phyloP scores from a whole-genome alignment of 768 basidiomycete genomes.

The Kwoniella botswanensis region DNA sequence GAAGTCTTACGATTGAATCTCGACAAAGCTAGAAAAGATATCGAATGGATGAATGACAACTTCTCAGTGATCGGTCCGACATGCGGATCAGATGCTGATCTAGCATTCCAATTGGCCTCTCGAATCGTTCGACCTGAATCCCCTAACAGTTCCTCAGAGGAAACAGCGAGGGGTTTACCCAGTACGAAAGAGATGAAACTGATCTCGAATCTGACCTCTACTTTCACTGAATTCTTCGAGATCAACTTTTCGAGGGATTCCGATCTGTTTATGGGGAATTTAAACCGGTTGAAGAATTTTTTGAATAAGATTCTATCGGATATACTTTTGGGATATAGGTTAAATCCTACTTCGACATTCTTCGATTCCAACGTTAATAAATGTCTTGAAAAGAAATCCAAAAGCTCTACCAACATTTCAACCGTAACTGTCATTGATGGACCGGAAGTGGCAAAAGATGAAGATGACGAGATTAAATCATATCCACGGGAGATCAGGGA shows the following conservation, averaged over 20 bases:
- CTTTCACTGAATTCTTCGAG: constrained; percentile 13
- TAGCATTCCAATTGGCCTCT: constrained; percentile 36
- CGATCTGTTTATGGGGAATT: constrained; percentile 3
- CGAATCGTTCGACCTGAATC: constrained; percentile 20
- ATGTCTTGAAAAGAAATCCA: constrained; percentile 6
- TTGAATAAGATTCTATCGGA: constrained; percentile 16
- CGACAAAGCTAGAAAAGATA: constrained; percentile 14
- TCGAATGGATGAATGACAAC: constrained; percentile 22
- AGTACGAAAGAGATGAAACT: constrained; percentile 6
- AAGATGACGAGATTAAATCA: not conserved
- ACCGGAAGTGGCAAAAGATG: not conserved
- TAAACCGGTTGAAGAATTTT: constrained; percentile 8
- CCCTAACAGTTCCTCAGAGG: not conserved
- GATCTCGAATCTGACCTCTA: constrained; percentile 2
- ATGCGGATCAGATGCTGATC: constrained; percentile 11
- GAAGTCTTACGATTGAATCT: not conserved
- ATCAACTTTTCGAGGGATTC: constrained; percentile 19
- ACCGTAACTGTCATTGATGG: not conserved
- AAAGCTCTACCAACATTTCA: not conserved
- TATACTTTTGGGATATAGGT: constrained; percentile 20
- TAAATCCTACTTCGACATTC: constrained; percentile 28
- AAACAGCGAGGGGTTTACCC: not conserved
- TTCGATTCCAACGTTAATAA: constrained; percentile 18
- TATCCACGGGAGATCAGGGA: constrained; percentile 9
- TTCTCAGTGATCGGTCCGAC: not conserved